Percentiles rank a stretch among this genome's conserved stretches.
phyloP scores from a whole-genome alignment of 805 yeast genomes.

The Kodamaea kaohsiungensis region DNA sequence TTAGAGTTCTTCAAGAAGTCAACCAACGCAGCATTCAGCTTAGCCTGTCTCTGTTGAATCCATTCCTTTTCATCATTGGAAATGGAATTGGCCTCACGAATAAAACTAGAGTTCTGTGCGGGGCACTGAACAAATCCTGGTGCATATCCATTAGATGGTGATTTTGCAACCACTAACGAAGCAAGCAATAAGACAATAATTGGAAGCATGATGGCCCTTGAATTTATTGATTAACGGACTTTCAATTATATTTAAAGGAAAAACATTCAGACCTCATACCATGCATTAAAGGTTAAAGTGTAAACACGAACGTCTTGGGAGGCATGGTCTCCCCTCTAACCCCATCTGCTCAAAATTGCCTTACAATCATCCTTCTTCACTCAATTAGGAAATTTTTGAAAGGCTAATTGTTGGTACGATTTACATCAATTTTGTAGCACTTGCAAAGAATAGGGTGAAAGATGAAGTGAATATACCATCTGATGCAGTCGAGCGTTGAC shows the following conservation, averaged over 20 bases:
- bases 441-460: too few relatives aligned
- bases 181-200: not conserved
- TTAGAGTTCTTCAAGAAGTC: conserved; percentile 24
- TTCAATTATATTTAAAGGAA: too few relatives aligned
- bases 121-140: conserved; percentile 34
- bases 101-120: conserved; percentile 10
- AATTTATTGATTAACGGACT: not conserved
- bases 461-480: not conserved
- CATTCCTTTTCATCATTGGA: conserved; percentile 27
- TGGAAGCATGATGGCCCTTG: conserved; percentile 1
- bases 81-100: conserved; percentile 28
- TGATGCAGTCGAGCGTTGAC: not conserved
- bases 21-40: conserved; percentile 24
- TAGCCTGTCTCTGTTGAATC: conserved; percentile 24
- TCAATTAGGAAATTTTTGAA: not conserved
- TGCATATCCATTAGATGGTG: conserved; percentile 21
- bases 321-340: too few relatives aligned
- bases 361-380: too few relatives aligned
- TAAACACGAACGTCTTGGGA: too few relatives aligned
- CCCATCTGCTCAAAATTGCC: too few relatives aligned
- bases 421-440: not conserved
- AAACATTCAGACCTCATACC: not conserved
- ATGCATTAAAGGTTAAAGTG: too few relatives aligned
- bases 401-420: too few relatives aligned
- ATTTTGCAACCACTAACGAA: conserved; percentile 6